Conservation (phyloP, 2,329 filamentous ascomycete genomes). For the Trichoderma simmonsii region DNA sequence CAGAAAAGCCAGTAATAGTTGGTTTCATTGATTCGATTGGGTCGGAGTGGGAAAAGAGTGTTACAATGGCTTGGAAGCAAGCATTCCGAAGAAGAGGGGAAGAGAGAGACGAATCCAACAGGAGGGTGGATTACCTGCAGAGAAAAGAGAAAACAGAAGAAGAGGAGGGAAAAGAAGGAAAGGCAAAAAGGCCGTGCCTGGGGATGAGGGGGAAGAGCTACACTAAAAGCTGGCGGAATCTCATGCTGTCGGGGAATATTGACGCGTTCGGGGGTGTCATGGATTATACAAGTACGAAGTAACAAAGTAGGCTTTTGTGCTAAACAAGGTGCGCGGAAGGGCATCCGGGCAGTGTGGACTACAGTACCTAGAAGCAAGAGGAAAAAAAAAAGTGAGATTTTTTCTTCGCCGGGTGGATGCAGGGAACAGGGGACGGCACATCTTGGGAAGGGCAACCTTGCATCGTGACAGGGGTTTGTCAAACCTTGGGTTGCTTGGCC, state of each 20-base stretch:
- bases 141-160: not conserved
- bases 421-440: conserved; percentile 18
- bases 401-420: conserved; percentile 7
- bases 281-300: not conserved
- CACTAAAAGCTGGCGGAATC: conserved; percentile 14
- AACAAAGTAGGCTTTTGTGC: not conserved
- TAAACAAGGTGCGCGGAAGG: conserved; percentile 11
- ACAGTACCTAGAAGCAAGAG: not conserved
- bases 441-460: conserved; percentile 18
- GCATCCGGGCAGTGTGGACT: conserved; percentile 1
- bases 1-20: not conserved
- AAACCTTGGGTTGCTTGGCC: conserved; percentile 1
- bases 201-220: conserved; percentile 12
- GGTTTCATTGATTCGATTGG: conserved; percentile 14
- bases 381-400: conserved; percentile 11
- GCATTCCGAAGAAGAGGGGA: not conserved
- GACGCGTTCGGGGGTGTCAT: not conserved
- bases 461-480: conserved; percentile 14
- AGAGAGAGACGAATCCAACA: not conserved
- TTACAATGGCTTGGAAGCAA: not conserved
- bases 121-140: conserved; percentile 2
- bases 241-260: conserved; percentile 10
- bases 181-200: not conserved
- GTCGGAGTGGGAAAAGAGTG: not conserved
- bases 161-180: not conserved